Evolutionary conservation across 2,329 filamentous ascomycete genomes (phyloP), one percentile per base, ranked within the genome.

Genomic region (Pseudocercospora crystallina): DNA sequence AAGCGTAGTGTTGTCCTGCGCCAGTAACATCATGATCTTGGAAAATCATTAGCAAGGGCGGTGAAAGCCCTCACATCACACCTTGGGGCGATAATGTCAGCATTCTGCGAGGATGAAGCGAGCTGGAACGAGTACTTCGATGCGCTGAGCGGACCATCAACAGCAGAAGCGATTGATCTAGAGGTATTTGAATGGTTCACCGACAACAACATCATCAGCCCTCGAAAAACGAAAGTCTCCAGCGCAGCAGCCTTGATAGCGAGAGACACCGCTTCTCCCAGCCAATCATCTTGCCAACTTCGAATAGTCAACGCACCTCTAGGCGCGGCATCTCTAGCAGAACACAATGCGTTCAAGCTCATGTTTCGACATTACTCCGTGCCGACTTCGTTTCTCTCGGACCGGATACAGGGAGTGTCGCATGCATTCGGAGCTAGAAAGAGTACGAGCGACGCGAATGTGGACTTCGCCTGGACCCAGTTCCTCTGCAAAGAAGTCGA

Each of bases 51-150:
- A 7, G 20, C 20, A 26, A 26, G 20, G 20, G 20, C 20, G 20
- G 20, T 26, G 20, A 26, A 26, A 26, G 20, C 20, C 20, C 20
- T 26, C 20, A 26, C 20, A 26, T 26, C 20, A 26, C 20, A 26
- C 20, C 20, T 26, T 26, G 20, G 20, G 20, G 20, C 20, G 7
- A 49, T 49, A 26, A 49, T 49, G 47, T 49, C 47, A 13, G 47
- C 47, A 17, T 49, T 49, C 26, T 49, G 47, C 33, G 47, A 49
- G 39, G 47, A 49, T n/a, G 39, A 49, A 31, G 35, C 17, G 5
- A 32, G 33, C 9, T 51, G 48, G 48, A n/a, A 41, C 14, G 43
- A 38, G 32, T 42, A 51, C 20, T 51, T 51, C 17, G 48, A 40
- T 12, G 31, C 43, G 10, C 13, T 44, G n/a, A 33, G 32, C 15